A percentile compares a stretch with the other conserved stretches of the same genome.
Evolutionary conservation across 352 stramenopile species (phyloP).

Genomic region (Globisporangium solare): DNA sequence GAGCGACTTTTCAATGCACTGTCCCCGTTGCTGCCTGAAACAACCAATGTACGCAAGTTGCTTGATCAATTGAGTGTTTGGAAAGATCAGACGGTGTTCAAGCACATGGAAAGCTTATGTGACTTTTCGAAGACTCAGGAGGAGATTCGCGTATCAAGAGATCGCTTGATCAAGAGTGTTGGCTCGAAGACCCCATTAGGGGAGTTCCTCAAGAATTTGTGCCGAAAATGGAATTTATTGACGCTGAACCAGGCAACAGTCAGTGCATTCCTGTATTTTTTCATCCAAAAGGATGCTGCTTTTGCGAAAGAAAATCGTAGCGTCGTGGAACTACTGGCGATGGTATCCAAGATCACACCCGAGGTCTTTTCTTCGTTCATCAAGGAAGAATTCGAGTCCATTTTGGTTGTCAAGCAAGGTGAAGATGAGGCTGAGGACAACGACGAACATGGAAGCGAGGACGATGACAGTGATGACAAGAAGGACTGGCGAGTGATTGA

Average conservation of each 20-base stretch:
- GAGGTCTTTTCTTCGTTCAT: conserved; percentile 53
- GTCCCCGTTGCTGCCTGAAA: conserved; percentile 53
- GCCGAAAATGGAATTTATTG: conserved; percentile 66
- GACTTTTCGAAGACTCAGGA: conserved; percentile 40
- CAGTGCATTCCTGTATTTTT: conserved; percentile 33
- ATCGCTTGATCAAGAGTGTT: conserved; percentile 72
- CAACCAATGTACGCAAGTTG: conserved; percentile 43
- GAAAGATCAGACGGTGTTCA: conserved; percentile 82
- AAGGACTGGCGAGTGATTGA: conserved; percentile 49
- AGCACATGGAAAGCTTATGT: conserved; percentile 59
- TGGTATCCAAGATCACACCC: conserved; percentile 43
- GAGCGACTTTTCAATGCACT: conserved; percentile 35
- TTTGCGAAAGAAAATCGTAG: conserved; percentile 43
- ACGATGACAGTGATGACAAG: conserved; percentile 15
- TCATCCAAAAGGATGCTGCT: conserved; percentile 22
- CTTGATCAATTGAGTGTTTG: conserved; percentile 59
- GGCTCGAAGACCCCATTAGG: conserved; percentile 75
- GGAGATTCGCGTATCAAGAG: conserved; percentile 45
- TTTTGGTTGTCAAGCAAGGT: conserved; percentile 29
- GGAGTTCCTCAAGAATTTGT: conserved; percentile 81
- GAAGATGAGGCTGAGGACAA: conserved; percentile 3
- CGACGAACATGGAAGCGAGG: conserved; percentile 26
- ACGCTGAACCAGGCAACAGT: conserved; percentile 53
- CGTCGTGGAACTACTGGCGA: conserved; percentile 49
- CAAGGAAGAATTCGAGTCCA: conserved; percentile 34